A percentile compares a stretch with the other conserved stretches of the same genome.
Conservation (phyloP, 257 asterid species). For the Solanum peruvianum region DNA sequence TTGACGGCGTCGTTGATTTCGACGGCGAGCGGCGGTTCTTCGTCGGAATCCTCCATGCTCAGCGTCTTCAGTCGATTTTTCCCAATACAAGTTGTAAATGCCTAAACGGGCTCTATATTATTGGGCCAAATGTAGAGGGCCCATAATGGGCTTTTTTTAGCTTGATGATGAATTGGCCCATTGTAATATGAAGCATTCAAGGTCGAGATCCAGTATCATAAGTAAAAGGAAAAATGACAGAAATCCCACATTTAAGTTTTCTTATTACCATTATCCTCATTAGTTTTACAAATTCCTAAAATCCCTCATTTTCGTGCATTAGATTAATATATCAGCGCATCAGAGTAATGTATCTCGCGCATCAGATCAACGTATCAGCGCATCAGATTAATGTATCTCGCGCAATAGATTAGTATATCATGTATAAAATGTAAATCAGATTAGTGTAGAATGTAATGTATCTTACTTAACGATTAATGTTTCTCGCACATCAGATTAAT, state of each 20-base stretch:
- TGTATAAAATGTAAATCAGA: too few species aligned
- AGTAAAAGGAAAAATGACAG: neutral
- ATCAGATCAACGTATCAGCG: too few species aligned
- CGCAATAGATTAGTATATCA: too few species aligned
- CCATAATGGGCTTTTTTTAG: neutral
- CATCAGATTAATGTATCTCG: too few species aligned
- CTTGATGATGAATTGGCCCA: neutral
- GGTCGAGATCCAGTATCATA: neutral
- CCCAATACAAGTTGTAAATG: neutral
- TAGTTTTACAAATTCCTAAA: too few species aligned
- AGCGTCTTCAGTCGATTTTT: neutral
- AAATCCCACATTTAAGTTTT: too few species aligned
- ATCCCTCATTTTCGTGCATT: accelerated
- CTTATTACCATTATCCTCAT: too few species aligned
- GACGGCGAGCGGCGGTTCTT: conserved; percentile 85
- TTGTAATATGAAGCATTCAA: neutral
- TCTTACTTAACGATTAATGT: too few species aligned
- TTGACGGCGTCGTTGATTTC: conserved; percentile 29
- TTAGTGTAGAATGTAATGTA: too few species aligned
- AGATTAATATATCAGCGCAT: too few species aligned
- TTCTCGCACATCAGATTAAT: too few species aligned
- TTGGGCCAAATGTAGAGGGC: neutral
- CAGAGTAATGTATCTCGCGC: too few species aligned
- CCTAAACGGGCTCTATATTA: neutral
- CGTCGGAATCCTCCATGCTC: conserved; percentile 60